Evolutionary conservation across 139 green algal species (phyloP), one percentile per base, ranked within the genome.

Genomic region (Pseudopediastrum boryanum): DNA sequence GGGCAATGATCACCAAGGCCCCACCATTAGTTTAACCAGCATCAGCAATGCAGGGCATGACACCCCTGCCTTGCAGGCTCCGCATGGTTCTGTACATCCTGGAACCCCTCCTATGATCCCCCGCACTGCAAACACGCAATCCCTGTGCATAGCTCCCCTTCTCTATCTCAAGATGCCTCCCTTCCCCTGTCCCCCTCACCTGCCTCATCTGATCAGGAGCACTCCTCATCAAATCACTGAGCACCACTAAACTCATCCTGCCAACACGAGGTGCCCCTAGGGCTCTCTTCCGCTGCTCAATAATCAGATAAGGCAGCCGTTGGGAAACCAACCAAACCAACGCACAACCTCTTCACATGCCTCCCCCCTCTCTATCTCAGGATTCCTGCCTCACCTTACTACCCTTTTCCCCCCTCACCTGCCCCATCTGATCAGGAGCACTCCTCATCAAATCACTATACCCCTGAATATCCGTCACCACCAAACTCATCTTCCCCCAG

Each of bases 391-490:
- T n/a, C n/a, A n/a, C n/a, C n/a, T n/a, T n/a, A n/a, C n/a, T n/a
- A n/a, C n/a, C n/a, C n/a, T n/a, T n/a, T 58, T 21, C 48, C 19
- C 19, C 21, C 19, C 59, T 42, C 59, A 68, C 23, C 59, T 38
- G 25, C 59, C 7, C 12, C 25, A 68, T 68, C 12, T 16, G 12
- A 10, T 68, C 59, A 68, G 25, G 59, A 16, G 12, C 27, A 31
- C 31, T 6, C 21, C 43, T 12, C 59, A 68, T 68, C 31, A 64
- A 27, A 8, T 64, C n/a, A 8, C n/a, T 27, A 27, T 64, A 64
- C 13, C 54, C 54, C 35, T 64, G 54, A 27, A 64, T 64, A 27
- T 64, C 54, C 21, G 54, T 64, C 9, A 64, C 54, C 54, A 64
- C 54, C 54, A 64, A n/a, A 16, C 54, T 64, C 16, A 64, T 8